Conservation (phyloP, 345 rosid species). For the Dipteronia sinensis region DNA sequence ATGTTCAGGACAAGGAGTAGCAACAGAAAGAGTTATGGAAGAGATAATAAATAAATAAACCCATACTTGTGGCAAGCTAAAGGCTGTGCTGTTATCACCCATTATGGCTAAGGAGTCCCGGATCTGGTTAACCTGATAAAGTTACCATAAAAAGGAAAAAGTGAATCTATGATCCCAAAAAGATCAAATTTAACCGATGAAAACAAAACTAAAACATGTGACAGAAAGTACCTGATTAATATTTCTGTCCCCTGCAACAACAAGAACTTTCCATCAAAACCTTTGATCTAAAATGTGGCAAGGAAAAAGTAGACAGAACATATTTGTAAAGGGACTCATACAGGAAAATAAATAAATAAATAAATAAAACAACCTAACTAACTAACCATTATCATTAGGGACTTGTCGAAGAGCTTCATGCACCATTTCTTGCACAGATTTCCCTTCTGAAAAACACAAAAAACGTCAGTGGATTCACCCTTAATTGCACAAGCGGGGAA, state of each 20-base stretch:
- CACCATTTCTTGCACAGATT: conserved; percentile 97
- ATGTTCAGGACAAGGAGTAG: neutral
- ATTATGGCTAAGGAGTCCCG: conserved; percentile 90
- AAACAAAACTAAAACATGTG: conserved; percentile 12
- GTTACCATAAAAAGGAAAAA: conserved; percentile 18
- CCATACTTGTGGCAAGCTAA: conserved; percentile 95
- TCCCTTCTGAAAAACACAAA: conserved; percentile 71
- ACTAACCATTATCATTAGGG: conserved; percentile 79
- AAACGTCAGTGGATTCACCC: conserved; percentile 18
- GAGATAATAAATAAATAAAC: conserved; percentile 15
- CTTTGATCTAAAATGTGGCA: conserved; percentile 18
- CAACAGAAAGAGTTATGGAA: neutral
- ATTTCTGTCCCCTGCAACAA: conserved; percentile 84
- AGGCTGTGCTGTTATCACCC: conserved; percentile 99
- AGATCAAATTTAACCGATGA: conserved; percentile 11
- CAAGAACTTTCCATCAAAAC: conserved; percentile 31
- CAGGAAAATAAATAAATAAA: neutral
- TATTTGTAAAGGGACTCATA: neutral
- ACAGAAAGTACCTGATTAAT: conserved; percentile 68
- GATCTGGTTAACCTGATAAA: conserved; percentile 82
- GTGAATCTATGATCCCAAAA: conserved; percentile 21
- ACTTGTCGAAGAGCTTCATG: conserved; percentile 86
- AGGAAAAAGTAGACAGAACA: conserved; percentile 17
- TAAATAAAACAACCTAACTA: too few relatives aligned
- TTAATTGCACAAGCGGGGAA: conserved; percentile 3